These are phyloP conservation scores for Aspergillus sclerotiicarbonarius DNA, from an alignment of 495 filamentous ascomycete genomes.

Conservation along the genomic window DNA sequence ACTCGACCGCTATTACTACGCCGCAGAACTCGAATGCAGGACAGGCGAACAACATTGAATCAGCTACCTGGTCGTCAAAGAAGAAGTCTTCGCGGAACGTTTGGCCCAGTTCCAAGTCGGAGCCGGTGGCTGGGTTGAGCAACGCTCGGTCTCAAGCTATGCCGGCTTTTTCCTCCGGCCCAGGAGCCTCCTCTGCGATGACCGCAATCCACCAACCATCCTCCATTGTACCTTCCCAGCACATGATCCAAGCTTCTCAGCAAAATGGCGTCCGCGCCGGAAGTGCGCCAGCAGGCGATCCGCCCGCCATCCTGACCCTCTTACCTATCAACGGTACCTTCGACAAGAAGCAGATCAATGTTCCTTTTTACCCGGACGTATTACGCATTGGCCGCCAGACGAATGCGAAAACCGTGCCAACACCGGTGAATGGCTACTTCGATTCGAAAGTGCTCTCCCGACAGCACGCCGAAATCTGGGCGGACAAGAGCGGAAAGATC, in stretches of 20 bases:
- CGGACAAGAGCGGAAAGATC: slow-evolving; percentile 82
- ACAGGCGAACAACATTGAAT: slow-evolving; percentile 39
- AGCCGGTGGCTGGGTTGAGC: slow-evolving; percentile 62
- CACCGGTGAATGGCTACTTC: slow-evolving; percentile 87
- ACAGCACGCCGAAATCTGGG: slow-evolving; percentile 96
- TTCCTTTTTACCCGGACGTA: slow-evolving; percentile 85
- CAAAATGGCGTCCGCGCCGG: slow-evolving; percentile 62
- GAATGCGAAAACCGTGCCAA: slow-evolving; percentile 91
- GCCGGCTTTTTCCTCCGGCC: slow-evolving; percentile 62
- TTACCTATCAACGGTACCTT: slow-evolving; percentile 91
- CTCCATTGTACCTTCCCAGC: slow-evolving; percentile 70
- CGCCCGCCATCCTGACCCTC: slow-evolving; percentile 74
- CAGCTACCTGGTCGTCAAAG: slow-evolving; percentile 56
- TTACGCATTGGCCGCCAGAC: slow-evolving; percentile 94
- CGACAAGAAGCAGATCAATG: slow-evolving; percentile 89
- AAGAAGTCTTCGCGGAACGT: slow-evolving; percentile 67
- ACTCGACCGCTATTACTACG: slow-evolving; percentile 41
- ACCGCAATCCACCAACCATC: slow-evolving; percentile 74
- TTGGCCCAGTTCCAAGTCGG: slow-evolving; percentile 71
- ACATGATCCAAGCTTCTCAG: slow-evolving; percentile 58
- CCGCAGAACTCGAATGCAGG: slow-evolving; percentile 52
- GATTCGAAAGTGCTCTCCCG: slow-evolving; percentile 96
- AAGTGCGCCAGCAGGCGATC: slow-evolving; percentile 53
- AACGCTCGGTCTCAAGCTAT: slow-evolving; percentile 61
- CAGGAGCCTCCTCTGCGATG: slow-evolving; percentile 64